A percentile compares a stretch with the other conserved stretches of the same genome.
phyloP scores from a whole-genome alignment of 2,329 filamentous ascomycete species.

The Epichloe brachyelytri region DNA sequence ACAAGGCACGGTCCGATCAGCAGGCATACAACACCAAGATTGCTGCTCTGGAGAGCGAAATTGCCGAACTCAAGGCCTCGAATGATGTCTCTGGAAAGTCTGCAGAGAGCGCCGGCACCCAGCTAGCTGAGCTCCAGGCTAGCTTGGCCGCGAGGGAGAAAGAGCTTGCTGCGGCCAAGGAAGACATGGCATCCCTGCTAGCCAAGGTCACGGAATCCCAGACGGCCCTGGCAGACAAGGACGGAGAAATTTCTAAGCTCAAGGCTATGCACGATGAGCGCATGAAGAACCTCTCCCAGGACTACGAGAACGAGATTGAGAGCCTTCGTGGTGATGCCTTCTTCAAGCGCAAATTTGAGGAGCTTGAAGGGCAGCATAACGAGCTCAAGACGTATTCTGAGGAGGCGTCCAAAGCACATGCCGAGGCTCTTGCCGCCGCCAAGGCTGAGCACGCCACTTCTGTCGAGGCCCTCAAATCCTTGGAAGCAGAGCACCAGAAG shows the following conservation, averaged over 20 bases:
- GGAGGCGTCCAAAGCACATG: conserved; percentile 25
- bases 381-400: conserved; percentile 29
- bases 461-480: conserved; percentile 34
- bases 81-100: conserved; percentile 35
- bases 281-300: conserved; percentile 43
- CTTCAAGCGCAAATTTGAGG: conserved; percentile 51
- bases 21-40: conserved; percentile 33
- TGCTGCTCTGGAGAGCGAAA: conserved; percentile 37
- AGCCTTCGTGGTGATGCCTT: conserved; percentile 48
- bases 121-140: conserved; percentile 26
- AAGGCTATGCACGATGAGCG: conserved; percentile 45
- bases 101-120: conserved; percentile 24
- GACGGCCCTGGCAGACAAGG: conserved; percentile 33
- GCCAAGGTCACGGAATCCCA: conserved; percentile 35
- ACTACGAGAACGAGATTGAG: conserved; percentile 54
- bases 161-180: conserved; percentile 33
- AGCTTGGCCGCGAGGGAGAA: conserved; percentile 30
- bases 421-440: conserved; percentile 28
- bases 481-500: conserved; percentile 39
- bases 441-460: conserved; percentile 31
- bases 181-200: conserved; percentile 29
- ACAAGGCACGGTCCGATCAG: conserved; percentile 31
- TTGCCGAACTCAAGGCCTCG: conserved; percentile 36
- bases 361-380: conserved; percentile 43
- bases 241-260: conserved; percentile 35